phyloP scores from a whole-genome alignment of 352 stramenopile species.

The Pythium volutum region DNA sequence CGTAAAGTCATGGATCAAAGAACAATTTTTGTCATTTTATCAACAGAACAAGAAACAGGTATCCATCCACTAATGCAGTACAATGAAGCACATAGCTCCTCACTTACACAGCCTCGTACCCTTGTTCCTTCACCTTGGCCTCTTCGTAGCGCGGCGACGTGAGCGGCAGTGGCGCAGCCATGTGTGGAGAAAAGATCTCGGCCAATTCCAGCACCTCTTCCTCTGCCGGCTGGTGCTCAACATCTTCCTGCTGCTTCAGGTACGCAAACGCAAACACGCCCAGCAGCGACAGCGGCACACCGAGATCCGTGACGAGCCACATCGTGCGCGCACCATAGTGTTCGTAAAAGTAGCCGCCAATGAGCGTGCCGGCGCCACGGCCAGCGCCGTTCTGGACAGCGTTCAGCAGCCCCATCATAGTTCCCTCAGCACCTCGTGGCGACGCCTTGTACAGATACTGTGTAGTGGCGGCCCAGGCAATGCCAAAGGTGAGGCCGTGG shows the following conservation, averaged over 20 bases:
- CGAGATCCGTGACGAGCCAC: conserved; percentile 66
- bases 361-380: conserved; percentile 58
- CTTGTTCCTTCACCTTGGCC: not conserved
- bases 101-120: conserved; percentile 18
- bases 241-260: conserved; percentile 46
- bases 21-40: not conserved
- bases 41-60: not conserved
- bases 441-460: conserved; percentile 73
- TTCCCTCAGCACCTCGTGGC: conserved; percentile 57
- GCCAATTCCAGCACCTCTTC: conserved; percentile 38
- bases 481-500: conserved; percentile 69
- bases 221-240: conserved; percentile 4
- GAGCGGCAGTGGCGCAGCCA: conserved; percentile 39
- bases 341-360: conserved; percentile 79
- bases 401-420: conserved; percentile 76
- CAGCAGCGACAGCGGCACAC: conserved; percentile 59
- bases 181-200: conserved; percentile 66
- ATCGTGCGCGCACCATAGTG: conserved; percentile 57
- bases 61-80: conserved; percentile 2
- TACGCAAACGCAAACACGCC: conserved; percentile 54
- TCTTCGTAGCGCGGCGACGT: conserved; percentile 25
- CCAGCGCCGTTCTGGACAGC: conserved; percentile 72
- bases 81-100: not conserved
- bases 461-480: conserved; percentile 70
- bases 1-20: too few species aligned